A percentile compares a stretch with the other conserved stretches of the same genome.
phyloP scores from a whole-genome alignment of 768 basidiomycete genomes.

The Mycena rebaudengoi region DNA sequence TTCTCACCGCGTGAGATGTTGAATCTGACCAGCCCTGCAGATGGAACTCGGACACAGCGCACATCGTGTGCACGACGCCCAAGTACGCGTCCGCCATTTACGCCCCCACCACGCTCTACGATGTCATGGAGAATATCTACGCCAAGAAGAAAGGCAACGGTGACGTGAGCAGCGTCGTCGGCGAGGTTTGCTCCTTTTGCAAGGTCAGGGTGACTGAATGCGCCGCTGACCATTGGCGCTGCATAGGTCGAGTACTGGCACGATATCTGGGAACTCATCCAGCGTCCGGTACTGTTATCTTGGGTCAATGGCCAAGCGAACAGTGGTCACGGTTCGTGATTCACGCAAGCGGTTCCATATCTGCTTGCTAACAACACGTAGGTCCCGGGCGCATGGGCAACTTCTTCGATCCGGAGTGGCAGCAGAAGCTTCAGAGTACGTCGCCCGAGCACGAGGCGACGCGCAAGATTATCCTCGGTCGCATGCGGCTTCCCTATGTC shows the following conservation, averaged over 20 bases:
- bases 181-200: constrained; percentile 1
- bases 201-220: neutral
- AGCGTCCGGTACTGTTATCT: constrained; percentile 30
- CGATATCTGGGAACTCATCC: constrained; percentile 42
- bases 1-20: neutral
- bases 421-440: neutral
- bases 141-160: constrained; percentile 16
- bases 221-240: constrained; percentile 8
- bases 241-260: constrained; percentile 31
- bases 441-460: neutral
- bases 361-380: neutral
- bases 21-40: neutral
- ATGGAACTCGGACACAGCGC: constrained; percentile 20
- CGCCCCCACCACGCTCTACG: constrained; percentile 40
- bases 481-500: neutral
- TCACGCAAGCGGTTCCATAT: neutral
- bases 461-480: neutral
- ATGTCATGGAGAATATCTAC: constrained; percentile 41
- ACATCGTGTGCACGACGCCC: constrained; percentile 37
- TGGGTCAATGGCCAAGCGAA: constrained; percentile 40
- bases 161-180: neutral
- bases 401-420: constrained; percentile 16
- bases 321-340: constrained; percentile 39
- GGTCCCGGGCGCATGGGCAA: neutral
- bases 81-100: constrained; percentile 40